phyloP scores from a whole-genome alignment of 164 flowering plant species.

The Magnolia changhungtana region DNA sequence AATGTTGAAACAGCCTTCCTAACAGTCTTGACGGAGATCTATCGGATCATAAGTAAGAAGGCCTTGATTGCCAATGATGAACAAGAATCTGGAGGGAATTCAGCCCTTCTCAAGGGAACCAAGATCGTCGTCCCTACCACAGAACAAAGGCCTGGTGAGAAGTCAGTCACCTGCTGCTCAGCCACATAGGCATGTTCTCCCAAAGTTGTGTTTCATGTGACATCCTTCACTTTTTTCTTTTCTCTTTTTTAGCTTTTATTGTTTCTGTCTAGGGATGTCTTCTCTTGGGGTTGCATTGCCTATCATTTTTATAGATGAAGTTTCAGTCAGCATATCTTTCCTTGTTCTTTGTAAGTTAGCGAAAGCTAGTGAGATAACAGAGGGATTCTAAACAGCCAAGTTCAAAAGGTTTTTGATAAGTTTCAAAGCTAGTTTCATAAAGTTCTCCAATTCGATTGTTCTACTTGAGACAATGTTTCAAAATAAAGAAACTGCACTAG shows the following conservation, averaged over 20 bases:
- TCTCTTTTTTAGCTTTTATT: neutral
- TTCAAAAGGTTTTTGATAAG: neutral
- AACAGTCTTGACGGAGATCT: constrained; percentile 51
- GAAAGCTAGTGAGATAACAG: neutral
- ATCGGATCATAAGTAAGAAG: constrained; percentile 55
- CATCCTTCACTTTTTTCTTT: neutral
- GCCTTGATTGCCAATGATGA: constrained; percentile 42
- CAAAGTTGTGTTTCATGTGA: neutral
- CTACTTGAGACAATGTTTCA: neutral
- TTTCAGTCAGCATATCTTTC: neutral
- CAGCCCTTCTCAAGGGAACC: constrained; percentile 54
- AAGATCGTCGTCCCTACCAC: constrained; percentile 48
- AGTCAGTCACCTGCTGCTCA: constrained; percentile 33
- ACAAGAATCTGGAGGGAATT: constrained; percentile 21
- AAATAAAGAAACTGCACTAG: too few relatives aligned
- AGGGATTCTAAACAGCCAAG: neutral
- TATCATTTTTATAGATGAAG: neutral
- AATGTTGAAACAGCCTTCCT: constrained; percentile 66
- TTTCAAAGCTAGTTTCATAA: neutral
- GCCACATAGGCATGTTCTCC: constrained; percentile 14
- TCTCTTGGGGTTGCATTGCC: neutral
- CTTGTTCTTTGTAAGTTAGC: neutral
- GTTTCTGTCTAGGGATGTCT: neutral
- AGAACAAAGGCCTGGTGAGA: constrained; percentile 22
- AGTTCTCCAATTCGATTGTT: neutral